phyloP scores from a whole-genome alignment of 2,329 filamentous ascomycete species.

The Trichoderma koningiopsis region DNA sequence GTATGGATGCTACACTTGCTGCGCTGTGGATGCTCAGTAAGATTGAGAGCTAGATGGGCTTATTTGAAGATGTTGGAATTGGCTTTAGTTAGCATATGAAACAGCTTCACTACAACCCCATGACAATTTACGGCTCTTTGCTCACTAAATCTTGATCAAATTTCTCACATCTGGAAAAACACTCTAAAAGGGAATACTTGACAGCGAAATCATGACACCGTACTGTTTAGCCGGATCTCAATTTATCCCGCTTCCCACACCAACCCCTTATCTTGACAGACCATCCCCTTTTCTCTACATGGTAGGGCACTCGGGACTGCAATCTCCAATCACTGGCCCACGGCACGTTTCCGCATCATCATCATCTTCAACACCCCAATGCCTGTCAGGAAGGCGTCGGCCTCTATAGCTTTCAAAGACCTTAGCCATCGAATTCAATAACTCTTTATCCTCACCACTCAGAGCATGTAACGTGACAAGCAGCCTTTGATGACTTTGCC shows the following conservation, averaged over 20 bases:
- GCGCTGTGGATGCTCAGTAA: not conserved
- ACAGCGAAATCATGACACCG: not conserved
- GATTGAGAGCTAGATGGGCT: not conserved
- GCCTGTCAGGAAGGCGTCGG: no score
- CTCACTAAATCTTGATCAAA: not conserved
- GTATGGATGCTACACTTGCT: slow-evolving; percentile 15
- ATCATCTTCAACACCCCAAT: not conserved
- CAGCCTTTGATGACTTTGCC: no score
- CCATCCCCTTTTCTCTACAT: not conserved
- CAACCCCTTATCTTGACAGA: not conserved
- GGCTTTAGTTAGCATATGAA: not conserved
- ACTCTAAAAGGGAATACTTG: no score
- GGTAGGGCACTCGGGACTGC: not conserved
- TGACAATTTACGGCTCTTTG: no score
- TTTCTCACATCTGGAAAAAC: no score
- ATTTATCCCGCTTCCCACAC: not conserved
- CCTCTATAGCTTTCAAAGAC: not conserved
- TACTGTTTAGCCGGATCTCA: not conserved
- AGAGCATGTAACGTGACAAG: not conserved
- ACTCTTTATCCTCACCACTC: not conserved
- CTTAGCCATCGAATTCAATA: not conserved
- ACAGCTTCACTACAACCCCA: not conserved
- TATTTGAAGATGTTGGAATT: not conserved
- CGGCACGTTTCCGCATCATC: not conserved
- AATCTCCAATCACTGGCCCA: not conserved